These are phyloP conservation scores for Annulohypoxylon maeteangense DNA, from an alignment of 495 filamentous ascomycete species.

Conservation along the genomic window DNA sequence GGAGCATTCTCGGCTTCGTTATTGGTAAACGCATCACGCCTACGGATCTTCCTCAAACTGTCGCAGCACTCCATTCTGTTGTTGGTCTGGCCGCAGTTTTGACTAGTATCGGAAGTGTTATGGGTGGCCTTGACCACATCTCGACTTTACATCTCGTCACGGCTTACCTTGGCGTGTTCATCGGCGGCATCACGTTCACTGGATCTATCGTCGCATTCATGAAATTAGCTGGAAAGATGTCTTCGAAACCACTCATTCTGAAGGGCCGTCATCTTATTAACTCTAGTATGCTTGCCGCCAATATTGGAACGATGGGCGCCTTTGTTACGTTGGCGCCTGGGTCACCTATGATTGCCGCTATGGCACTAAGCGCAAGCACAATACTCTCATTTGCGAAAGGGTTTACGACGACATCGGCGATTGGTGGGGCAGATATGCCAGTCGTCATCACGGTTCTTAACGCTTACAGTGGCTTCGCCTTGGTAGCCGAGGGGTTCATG, in stretches of 20 bases:
- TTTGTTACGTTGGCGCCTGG: conserved; percentile 82
- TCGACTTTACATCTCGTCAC: conserved; percentile 80
- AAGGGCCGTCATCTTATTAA: conserved; percentile 78
- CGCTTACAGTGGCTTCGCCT: conserved; percentile 84
- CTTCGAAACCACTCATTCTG: conserved; percentile 73
- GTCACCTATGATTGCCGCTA: conserved; percentile 75
- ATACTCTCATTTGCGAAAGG: conserved; percentile 82
- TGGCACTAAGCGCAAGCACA: conserved; percentile 76
- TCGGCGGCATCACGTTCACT: conserved; percentile 85
- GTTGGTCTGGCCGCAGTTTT: conserved; percentile 84
- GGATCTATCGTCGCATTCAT: conserved; percentile 84
- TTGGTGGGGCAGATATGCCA: conserved; percentile 88
- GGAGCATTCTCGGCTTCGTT: conserved; percentile 68
- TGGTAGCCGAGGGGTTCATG: conserved; percentile 88
- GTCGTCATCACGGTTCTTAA: conserved; percentile 88
- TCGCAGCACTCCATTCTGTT: conserved; percentile 83
- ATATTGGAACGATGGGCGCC: conserved; percentile 79
- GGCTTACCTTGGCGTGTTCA: conserved; percentile 81
- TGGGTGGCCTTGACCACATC: conserved; percentile 72
- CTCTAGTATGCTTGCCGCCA: conserved; percentile 72
- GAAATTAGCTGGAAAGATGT: conserved; percentile 81
- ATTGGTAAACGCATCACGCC: conserved; percentile 86
- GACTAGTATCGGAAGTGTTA: conserved; percentile 82
- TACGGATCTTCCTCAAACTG: conserved; percentile 82
- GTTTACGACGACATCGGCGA: conserved; percentile 81